A percentile compares a stretch with the other conserved stretches of the same genome.
These are phyloP conservation scores for Colletotrichum sp. DNA, from an alignment of 2,329 filamentous ascomycete species.

Conservation along the genomic window DNA sequence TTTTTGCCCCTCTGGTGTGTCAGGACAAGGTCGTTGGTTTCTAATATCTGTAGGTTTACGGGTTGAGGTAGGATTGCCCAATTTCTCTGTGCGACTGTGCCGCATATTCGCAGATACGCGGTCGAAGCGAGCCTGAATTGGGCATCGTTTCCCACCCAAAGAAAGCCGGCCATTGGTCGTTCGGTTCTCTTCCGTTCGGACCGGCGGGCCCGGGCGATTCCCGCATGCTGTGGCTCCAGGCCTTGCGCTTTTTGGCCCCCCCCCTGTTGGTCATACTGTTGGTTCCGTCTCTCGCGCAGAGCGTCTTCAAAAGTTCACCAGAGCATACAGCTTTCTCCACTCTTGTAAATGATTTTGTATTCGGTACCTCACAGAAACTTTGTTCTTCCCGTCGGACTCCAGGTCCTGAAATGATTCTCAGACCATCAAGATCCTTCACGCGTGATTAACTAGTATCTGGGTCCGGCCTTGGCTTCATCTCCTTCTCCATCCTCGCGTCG, in stretches of 20 bases:
- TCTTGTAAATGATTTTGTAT: not conserved
- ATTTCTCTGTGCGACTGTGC: not conserved
- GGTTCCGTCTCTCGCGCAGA: not conserved
- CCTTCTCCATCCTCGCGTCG: conserved; percentile 3
- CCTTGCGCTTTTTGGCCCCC: not conserved
- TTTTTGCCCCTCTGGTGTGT: not conserved
- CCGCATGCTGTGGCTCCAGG: not conserved
- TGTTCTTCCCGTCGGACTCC: not conserved
- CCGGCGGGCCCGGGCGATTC: not conserved
- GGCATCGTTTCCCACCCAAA: not conserved
- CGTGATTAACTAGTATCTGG: not conserved
- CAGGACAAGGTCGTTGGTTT: not conserved
- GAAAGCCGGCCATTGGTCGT: not conserved
- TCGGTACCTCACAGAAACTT: not conserved
- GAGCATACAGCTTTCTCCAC: not conserved
- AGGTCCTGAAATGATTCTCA: not conserved
- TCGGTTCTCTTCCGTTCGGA: not conserved
- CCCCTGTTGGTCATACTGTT: not conserved
- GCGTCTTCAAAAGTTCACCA: not conserved
- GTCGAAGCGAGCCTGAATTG: not conserved
- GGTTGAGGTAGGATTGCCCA: not conserved
- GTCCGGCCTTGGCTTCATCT: not conserved
- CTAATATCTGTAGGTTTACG: not conserved
- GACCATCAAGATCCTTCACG: not conserved
- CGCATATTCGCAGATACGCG: not conserved